Conservation (phyloP, 2,329 filamentous ascomycete species). For the Polychaeton citri region DNA sequence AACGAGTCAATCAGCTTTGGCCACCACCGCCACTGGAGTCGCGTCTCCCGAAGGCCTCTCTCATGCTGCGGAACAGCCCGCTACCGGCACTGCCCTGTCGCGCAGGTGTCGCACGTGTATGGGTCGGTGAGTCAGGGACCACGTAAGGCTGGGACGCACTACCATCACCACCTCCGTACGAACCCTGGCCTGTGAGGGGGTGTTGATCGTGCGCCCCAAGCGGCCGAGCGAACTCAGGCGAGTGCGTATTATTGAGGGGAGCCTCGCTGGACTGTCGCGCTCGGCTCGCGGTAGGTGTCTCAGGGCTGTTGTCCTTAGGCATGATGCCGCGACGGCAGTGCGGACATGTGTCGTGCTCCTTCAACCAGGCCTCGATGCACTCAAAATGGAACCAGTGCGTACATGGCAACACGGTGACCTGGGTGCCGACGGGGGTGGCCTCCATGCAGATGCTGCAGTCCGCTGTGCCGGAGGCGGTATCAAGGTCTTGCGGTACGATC, state of each 20-base stretch:
- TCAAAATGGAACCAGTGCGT: constrained; percentile 85
- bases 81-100: background rate
- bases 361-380: constrained; percentile 73
- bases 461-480: constrained; percentile 51
- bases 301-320: constrained; percentile 11
- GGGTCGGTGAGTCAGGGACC: constrained; percentile 7
- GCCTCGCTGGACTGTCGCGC: constrained; percentile 15
- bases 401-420: constrained; percentile 70
- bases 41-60: background rate
- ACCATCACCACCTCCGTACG: constrained; percentile 10
- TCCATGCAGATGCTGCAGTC: constrained; percentile 97
- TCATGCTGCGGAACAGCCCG: background rate
- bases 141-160: constrained; percentile 9
- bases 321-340: constrained; percentile 53
- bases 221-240: constrained; percentile 9
- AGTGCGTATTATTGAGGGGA: constrained; percentile 17
- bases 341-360: constrained; percentile 85
- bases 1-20: too few relatives aligned
- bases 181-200: constrained; percentile 7
- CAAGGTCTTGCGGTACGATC: constrained; percentile 55
- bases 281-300: constrained; percentile 3
- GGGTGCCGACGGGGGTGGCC: constrained; percentile 56
- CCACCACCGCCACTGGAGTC: background rate
- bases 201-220: constrained; percentile 10
- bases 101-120: background rate